A percentile compares a stretch with the other conserved stretches of the same genome.
These are phyloP conservation scores for Chloranthus sessilifolius DNA, from an alignment of 164 flowering plant genomes.

Conservation along the genomic window DNA sequence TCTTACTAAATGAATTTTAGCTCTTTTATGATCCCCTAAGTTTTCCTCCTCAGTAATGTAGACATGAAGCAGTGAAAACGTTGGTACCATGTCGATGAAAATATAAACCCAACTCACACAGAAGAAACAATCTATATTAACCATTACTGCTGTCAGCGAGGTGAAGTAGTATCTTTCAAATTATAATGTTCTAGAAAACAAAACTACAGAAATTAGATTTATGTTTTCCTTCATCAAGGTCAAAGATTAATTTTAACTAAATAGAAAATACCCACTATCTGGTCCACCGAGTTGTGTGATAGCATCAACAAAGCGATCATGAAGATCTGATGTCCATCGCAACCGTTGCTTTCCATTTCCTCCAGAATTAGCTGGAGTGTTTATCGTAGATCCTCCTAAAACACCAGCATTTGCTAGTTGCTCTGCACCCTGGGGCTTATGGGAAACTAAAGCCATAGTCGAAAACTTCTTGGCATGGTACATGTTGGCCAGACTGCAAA, in stretches of 20 bases:
- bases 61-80: too few species aligned
- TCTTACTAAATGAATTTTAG: too few species aligned
- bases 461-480: conserved; percentile 55
- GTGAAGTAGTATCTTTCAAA: too few species aligned
- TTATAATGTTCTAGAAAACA: too few species aligned
- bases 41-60: too few species aligned
- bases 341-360: conserved; percentile 55
- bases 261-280: conserved; percentile 56
- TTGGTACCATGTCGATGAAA: too few species aligned
- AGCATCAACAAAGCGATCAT: conserved; percentile 68
- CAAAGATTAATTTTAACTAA: not conserved
- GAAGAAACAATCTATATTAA: too few species aligned
- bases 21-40: too few species aligned
- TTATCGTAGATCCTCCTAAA: conserved; percentile 24
- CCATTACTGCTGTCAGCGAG: too few species aligned
- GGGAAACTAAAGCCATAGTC: conserved; percentile 36
- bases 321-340: conserved; percentile 68
- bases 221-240: too few species aligned
- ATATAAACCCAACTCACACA: too few species aligned
- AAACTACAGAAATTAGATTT: too few species aligned
- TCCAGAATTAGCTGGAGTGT: conserved; percentile 35
- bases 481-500: conserved; percentile 31
- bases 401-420: conserved; percentile 27
- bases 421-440: conserved; percentile 39
- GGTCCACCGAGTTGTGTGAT: conserved; percentile 76